These are phyloP conservation scores for Gypsophila paniculata DNA, from an alignment of 179 eudicot genomes.

Conservation along the genomic window DNA sequence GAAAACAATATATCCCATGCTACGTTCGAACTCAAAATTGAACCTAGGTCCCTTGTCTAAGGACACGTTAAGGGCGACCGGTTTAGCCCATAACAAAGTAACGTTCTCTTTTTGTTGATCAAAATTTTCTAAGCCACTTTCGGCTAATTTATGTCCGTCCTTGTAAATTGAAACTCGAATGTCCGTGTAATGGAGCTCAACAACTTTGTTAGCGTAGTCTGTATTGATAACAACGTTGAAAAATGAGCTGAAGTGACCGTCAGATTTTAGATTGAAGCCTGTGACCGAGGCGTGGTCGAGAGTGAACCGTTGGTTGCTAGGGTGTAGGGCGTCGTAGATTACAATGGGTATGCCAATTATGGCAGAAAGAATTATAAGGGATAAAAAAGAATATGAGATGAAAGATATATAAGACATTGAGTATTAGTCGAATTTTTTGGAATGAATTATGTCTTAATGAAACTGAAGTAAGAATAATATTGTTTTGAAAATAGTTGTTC, in stretches of 20 bases:
- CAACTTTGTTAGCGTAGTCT: slow-evolving; percentile 23
- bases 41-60: slow-evolving; percentile 15
- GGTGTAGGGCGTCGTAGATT: not conserved
- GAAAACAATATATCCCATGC: slow-evolving; percentile 14
- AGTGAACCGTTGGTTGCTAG: slow-evolving; percentile 20
- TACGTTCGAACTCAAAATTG: slow-evolving; percentile 6
- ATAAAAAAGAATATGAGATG: too few relatives aligned
- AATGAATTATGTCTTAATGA: too few relatives aligned
- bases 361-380: not conserved
- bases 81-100: not conserved
- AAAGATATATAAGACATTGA: too few relatives aligned
- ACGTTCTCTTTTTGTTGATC: slow-evolving; percentile 10
- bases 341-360: not conserved
- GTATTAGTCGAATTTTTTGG: too few relatives aligned
- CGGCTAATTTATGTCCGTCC: slow-evolving; percentile 11
- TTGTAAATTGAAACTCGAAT: slow-evolving; percentile 11
- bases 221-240: slow-evolving; percentile 20
- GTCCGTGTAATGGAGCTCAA: slow-evolving; percentile 12
- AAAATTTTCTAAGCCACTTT: slow-evolving; percentile 14
- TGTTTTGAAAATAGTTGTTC: too few relatives aligned
- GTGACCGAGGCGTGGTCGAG: slow-evolving; percentile 16
- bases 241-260: slow-evolving; percentile 18
- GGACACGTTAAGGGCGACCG: slow-evolving; percentile 7
- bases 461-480: too few relatives aligned
- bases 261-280: slow-evolving; percentile 27